phyloP scores from a whole-genome alignment of 345 rosid genomes.

The Acer negundo region DNA sequence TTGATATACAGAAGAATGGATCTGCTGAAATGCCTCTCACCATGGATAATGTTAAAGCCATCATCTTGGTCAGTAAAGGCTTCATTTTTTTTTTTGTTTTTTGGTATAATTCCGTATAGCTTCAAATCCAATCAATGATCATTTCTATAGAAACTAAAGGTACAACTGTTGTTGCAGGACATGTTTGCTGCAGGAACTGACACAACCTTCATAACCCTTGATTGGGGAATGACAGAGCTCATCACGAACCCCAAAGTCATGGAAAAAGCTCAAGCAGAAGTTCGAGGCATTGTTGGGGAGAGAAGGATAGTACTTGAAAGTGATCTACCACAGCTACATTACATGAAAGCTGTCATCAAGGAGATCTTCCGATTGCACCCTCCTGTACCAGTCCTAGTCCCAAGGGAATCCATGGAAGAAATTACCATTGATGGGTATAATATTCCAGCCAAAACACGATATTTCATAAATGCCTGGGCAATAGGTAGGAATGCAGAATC shows the following conservation, averaged over 20 bases:
- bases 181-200: slow-evolving; percentile 49
- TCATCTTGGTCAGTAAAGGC: slow-evolving; percentile 41
- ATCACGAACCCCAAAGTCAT: slow-evolving; percentile 34
- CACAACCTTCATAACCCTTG: slow-evolving; percentile 37
- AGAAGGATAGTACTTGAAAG: slow-evolving; percentile 38
- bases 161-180: slow-evolving; percentile 30
- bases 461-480: slow-evolving; percentile 41
- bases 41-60: slow-evolving; percentile 42
- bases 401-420: slow-evolving; percentile 56
- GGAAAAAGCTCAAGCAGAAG: slow-evolving; percentile 45
- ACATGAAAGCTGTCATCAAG: slow-evolving; percentile 50
- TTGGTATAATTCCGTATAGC: not conserved
- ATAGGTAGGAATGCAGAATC: slow-evolving; percentile 46
- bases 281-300: slow-evolving; percentile 34
- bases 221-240: slow-evolving; percentile 54
- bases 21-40: slow-evolving; percentile 36
- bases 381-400: slow-evolving; percentile 52
- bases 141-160: not conserved
- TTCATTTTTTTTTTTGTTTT: not conserved
- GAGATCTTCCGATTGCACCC: slow-evolving; percentile 60
- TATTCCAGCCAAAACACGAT: slow-evolving; percentile 42
- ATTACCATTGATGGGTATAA: slow-evolving; percentile 43
- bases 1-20: slow-evolving; percentile 28
- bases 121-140: not conserved
- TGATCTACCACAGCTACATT: slow-evolving; percentile 42